Conservation (phyloP, 345 rosid species). For the Brassica nigra region DNA sequence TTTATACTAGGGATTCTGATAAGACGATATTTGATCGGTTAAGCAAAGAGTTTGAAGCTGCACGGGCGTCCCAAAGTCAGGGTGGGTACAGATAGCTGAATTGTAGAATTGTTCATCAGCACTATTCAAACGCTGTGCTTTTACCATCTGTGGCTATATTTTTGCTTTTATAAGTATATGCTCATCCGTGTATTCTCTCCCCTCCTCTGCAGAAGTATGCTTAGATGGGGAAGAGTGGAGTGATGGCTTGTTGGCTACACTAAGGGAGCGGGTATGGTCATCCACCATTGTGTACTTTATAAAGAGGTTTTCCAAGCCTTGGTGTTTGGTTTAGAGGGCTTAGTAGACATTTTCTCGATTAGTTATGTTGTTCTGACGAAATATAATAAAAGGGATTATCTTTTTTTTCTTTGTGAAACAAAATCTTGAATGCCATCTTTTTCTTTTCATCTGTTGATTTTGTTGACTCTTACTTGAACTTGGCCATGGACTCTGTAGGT, state of each 20-base stretch:
- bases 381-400: background rate
- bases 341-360: conserved; percentile 21
- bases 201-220: conserved; percentile 58
- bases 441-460: conserved; percentile 1
- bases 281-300: conserved; percentile 25
- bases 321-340: conserved; percentile 12
- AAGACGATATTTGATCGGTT: conserved; percentile 82
- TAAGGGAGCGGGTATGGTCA: conserved; percentile 80
- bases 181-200: conserved; percentile 9
- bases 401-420: background rate
- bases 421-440: background rate
- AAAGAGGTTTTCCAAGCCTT: background rate
- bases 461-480: conserved; percentile 11
- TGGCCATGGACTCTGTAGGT: conserved; percentile 51
- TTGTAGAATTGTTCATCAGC: conserved; percentile 8
- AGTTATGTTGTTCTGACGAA: background rate
- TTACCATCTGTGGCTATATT: conserved; percentile 4
- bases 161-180: conserved; percentile 1
- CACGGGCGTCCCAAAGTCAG: conserved; percentile 75
- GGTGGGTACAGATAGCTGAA: conserved; percentile 47
- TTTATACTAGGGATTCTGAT: conserved; percentile 76
- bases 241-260: conserved; percentile 87
- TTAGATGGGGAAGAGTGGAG: conserved; percentile 91
- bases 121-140: conserved; percentile 1
- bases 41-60: conserved; percentile 86